Base-by-base conservation (phyloP, 768 basidiomycete genomes). In the Asterophora parasitica region DNA sequence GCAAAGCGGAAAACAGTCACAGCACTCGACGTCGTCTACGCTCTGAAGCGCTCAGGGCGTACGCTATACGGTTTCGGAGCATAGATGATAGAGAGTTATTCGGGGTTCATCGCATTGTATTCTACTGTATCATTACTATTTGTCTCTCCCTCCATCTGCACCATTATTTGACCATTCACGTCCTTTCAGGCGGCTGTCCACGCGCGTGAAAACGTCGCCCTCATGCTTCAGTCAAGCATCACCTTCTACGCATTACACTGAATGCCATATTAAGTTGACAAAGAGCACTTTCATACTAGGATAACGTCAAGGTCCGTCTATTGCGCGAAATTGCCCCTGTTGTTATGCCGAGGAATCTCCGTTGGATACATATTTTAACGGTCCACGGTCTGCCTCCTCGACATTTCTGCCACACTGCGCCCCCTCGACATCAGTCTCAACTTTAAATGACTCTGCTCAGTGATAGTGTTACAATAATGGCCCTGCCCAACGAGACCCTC, bases 1-100 rank as follows among this genome's bases (percentile, higher is more conserved):
- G 92, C 93, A 35, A 96, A 95, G 73, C 77, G 91, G 65, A 91
- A 90, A 71, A 93, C 92, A 17, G 92, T 95, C 42, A 95, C 93
- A 39, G 92, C 93, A 1, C 87, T 97, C 54, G 93, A 97, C 61
- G 93, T 90, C 28, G 88, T 90, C 3, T 91, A 90, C 55, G 88
- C 88, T 4, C 78, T 90, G 32, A 89, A 90, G 69, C 84, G 88
- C 23, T 88, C 85, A 36, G 88, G 87, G 20, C 83, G 91, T 57
- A 94, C 91, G 13, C 82, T 95, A 20, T 95, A 94, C 65, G 92
- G 91, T 72, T 92, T 93, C 76, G 90, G 90, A 65, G 88, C 86
- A 70, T 91, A 23, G 23, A 23, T 23, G 23, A 6, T 23, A 23
- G 23, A 80, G 73, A 66, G 50, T 46, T 50, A 35, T 45, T 32